Evolutionary conservation across 352 stramenopile genomes (phyloP), one percentile per base, ranked within the genome.

Genomic region (Thalassiosira hispida): DNA sequence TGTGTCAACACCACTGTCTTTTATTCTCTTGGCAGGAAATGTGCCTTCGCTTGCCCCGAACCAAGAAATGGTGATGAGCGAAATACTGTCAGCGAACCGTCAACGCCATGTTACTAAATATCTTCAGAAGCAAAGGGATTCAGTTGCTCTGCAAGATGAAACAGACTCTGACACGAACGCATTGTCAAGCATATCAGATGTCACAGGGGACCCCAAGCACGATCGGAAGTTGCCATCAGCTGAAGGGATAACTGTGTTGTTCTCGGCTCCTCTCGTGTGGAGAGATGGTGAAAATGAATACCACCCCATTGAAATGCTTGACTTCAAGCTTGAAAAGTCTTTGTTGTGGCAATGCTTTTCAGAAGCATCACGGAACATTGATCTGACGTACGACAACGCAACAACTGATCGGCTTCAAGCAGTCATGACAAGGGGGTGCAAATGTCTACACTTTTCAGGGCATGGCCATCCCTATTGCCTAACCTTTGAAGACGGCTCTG

Each of bases 371-470:
- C 49, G 85, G 49, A 91, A 94, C 82, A 97, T 98, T 74, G 94
- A 94, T 51, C 82, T 98, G n/a, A 92, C 91, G 2, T 97, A 97
- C 31, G 96, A 98, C 73, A 98, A 96, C 77, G 96, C 96, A 12
- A 98, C 97, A 53, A 96, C 94, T 27, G 91, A 97, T 47, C 95
- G 94, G 9, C 96, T 98, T 20, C 90, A 95, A n/a, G 92, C 93
- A 35, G 94, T 96, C 61, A 87, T 98, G 22, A 97, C 96, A 8
- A 88, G 97, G 35, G 94, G 95, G 0, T 97, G 95, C 69, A 90
- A 93, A 62, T 96, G 95, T 23, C 82, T 98, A 29, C 96, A 98
- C 74, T 98, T 97, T 77, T 98, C 95, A 1, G 96, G 96, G 12
- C 96, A 98, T 73, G 96, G 96, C 0, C 95, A 98, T 73, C 93